Evolutionary conservation across 768 basidiomycete genomes (phyloP), one percentile per base, ranked within the genome.

Genomic region (Holtermanniella nyarrowii): DNA sequence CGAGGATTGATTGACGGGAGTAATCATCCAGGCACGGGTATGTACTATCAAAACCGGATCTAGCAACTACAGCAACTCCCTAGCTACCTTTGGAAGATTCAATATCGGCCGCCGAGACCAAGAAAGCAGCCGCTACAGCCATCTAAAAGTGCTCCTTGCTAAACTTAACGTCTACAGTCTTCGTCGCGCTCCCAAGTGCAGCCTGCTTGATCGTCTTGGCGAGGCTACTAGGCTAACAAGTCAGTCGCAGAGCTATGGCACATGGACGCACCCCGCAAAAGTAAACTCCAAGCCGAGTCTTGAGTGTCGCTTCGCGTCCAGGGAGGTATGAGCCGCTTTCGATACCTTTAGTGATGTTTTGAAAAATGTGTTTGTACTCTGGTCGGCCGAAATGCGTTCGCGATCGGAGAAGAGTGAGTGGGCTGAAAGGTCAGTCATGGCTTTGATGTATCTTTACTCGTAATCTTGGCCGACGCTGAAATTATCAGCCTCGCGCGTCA

Each of bases 301-400:
- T 86, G 49, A 89, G 73, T 61, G 86, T 84, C 4, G 83, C 78
- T 53, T 81, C 85, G 58, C 78, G 77, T 31, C 87, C 86, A 16
- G 85, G 81, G 41, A 91, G 75, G 69, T 90, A 93, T 53, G 79
- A 81, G 20, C 88, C 89, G 18, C 74, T 70, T 69, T 91, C 86
- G 61, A 96, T 86, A 3, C 84, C 84, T 56, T 80, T 77, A 58
- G 78, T 78, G 73, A 91, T 81, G 54, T 78, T 78, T 20, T 76
- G 73, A 70, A 87, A 93, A 66, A 95, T 85, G 41, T 77, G 72
- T 69, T 81, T 82, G 83, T 87, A 96, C 69, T 93, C 82, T 18
- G 91, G 90, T 27, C 90, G 83, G 14, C 90, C 89, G 65, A 86
- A 95, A 77, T 85, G 84, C 20, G 90, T 95, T 39, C 85, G 83